Evolutionary conservation across 148 eudicot species (phyloP), one percentile per base, ranked within the genome.

Genomic region (Simmondsia chinensis): DNA sequence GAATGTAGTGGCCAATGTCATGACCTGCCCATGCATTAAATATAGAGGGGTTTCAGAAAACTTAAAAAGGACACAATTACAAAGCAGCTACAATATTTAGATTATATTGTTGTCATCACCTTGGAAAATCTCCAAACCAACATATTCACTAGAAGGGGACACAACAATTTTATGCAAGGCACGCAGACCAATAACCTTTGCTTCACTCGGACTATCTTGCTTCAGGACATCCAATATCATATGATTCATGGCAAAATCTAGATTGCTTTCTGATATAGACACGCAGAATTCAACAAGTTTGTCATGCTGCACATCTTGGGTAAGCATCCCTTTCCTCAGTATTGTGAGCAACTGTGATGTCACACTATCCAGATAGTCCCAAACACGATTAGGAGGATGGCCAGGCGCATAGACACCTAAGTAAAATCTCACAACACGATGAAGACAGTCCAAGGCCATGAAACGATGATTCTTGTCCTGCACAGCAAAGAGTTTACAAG

Each of bases 381-480:
- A 91, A 23, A 91, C 94, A 23, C 99, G 95, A 65, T 85, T 74
- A 60, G 99, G 82, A 10, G 94, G 94, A 49, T 91, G 99, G 29
- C 71, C 40, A 48, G 91, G 86, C 16, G 95, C 99, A 74, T 85
- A 93, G 46, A 82, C 99, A 64, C 83, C 62, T 54, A 91, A 57
- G 57, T 91, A 91, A 59, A 91, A 91, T 67, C 93, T 76, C 57
- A 91, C 70, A 68, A 76, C 94, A 60, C 94, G 85, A 57, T 91
- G 99, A 43, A 91, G 94, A 63, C 94, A 91, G 60, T 91, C 95
- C 63, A 91, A 77, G 25, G 95, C 95, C 99, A 85, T 91, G 63
- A 79, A 91, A 4, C 99, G 95, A 25, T 91, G 94, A 65, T 85
- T 91, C 66, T 91, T 91, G 76, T 91, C 99, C 99, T 91, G 86